Conservation (phyloP, 805 yeast species). For the Schizosaccharomyces osmophilus region DNA sequence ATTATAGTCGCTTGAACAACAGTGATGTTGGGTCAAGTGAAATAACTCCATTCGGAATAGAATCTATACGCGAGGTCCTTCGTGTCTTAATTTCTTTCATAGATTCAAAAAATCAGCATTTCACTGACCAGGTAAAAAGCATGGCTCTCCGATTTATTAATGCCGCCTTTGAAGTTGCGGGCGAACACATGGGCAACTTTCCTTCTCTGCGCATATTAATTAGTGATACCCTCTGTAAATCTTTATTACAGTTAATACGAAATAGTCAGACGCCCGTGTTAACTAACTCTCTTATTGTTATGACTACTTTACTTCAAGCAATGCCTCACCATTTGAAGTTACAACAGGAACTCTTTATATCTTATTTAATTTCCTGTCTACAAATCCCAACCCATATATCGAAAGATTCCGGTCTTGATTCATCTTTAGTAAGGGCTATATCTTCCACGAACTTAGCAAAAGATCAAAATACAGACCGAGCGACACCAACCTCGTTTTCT, state of each 20-base stretch:
- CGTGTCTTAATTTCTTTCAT: slow-evolving; percentile 55
- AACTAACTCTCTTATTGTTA: slow-evolving; percentile 50
- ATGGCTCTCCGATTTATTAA: slow-evolving; percentile 56
- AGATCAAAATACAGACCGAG: slow-evolving; percentile 21
- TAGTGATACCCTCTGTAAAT: slow-evolving; percentile 65
- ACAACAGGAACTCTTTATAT: slow-evolving; percentile 40
- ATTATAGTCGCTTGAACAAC: neutral
- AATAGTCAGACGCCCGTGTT: slow-evolving; percentile 47
- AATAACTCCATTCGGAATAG: slow-evolving; percentile 33
- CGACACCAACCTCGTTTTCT: slow-evolving; percentile 7
- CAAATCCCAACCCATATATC: slow-evolving; percentile 25
- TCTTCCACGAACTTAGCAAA: slow-evolving; percentile 14
- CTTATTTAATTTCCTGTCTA: slow-evolving; percentile 17
- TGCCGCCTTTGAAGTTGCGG: slow-evolving; percentile 62
- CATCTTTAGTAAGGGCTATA: slow-evolving; percentile 18
- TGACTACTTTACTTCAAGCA: slow-evolving; percentile 45
- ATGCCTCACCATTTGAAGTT: slow-evolving; percentile 42
- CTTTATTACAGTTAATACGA: slow-evolving; percentile 56
- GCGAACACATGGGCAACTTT: slow-evolving; percentile 34
- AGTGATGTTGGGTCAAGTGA: slow-evolving; percentile 3
- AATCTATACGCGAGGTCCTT: slow-evolving; percentile 52
- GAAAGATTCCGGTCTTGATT: slow-evolving; percentile 17
- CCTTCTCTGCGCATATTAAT: slow-evolving; percentile 41
- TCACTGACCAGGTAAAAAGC: slow-evolving; percentile 65
- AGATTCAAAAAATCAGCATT: slow-evolving; percentile 63